Percentiles rank a stretch among this genome's conserved stretches.
Evolutionary conservation across 225 moss, liverwort and hornwort genomes (phyloP).

Genomic region (Physcomitrellopsis africana): DNA sequence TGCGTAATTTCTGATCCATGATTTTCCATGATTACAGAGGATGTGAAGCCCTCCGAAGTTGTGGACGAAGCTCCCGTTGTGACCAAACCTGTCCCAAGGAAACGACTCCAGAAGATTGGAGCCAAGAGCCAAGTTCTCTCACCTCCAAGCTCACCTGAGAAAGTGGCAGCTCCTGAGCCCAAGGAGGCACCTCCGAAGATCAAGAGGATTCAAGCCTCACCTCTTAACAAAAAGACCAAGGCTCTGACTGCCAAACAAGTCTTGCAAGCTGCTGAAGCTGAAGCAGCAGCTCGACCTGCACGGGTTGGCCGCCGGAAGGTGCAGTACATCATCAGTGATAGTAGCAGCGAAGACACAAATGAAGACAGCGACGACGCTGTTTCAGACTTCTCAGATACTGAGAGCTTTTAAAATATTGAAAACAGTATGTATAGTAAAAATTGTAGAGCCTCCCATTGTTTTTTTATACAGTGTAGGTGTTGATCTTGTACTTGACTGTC

Average conservation of each 20-base stretch:
- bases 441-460: no score
- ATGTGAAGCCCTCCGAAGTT: slow-evolving; percentile 22
- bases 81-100: slow-evolving; percentile 36
- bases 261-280: slow-evolving; percentile 43
- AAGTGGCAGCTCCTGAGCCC: slow-evolving; percentile 31
- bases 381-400: slow-evolving; percentile 54
- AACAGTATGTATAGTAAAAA: neutral
- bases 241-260: slow-evolving; percentile 49
- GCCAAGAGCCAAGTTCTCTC: slow-evolving; percentile 29
- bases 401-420: slow-evolving; percentile 32
- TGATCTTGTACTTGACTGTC: neutral
- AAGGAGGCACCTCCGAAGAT: slow-evolving; percentile 30
- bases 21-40: slow-evolving; percentile 34
- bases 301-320: slow-evolving; percentile 52
- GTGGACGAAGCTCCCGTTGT: slow-evolving; percentile 44
- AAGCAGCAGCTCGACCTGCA: slow-evolving; percentile 51
- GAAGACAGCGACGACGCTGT: slow-evolving; percentile 43
- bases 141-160: slow-evolving; percentile 41
- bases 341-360: slow-evolving; percentile 40
- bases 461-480: neutral
- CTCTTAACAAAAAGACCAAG: slow-evolving; percentile 48
- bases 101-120: slow-evolving; percentile 40
- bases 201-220: slow-evolving; percentile 52
- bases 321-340: slow-evolving; percentile 61
- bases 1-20: neutral